Evolutionary conservation across 2,329 filamentous ascomycete genomes (phyloP).

Genomic region (Penicillium crustosum): DNA sequence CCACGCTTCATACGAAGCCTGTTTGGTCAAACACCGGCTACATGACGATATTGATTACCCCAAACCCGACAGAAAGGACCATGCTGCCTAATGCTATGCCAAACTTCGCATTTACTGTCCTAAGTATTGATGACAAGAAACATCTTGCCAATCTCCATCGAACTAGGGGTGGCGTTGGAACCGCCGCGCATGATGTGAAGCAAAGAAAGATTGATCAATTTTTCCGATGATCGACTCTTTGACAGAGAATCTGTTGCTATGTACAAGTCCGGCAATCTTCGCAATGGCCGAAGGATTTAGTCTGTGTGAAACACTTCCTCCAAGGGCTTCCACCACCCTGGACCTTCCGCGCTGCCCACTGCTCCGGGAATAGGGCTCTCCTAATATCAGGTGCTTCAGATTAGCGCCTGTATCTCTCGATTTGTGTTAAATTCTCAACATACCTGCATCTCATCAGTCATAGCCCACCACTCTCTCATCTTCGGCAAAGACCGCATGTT

Average conservation of each 20-base stretch:
- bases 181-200: conserved; percentile 68
- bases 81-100: background rate
- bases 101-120: conserved; percentile 43
- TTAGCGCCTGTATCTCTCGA: conserved; percentile 5
- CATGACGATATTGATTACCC: conserved; percentile 48
- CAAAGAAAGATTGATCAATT: conserved; percentile 77
- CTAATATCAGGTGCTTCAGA: conserved; percentile 9
- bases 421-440: background rate
- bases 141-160: conserved; percentile 75
- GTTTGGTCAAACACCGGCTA: conserved; percentile 67
- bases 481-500: conserved; percentile 70
- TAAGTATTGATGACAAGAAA: conserved; percentile 65
- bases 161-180: conserved; percentile 80
- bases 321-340: conserved; percentile 39
- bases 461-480: conserved; percentile 75
- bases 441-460: conserved; percentile 75
- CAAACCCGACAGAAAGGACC: background rate
- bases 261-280: background rate
- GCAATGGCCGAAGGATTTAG: conserved; percentile 4
- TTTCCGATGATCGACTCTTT: conserved; percentile 48
- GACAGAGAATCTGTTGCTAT: conserved; percentile 1
- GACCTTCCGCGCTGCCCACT: conserved; percentile 35
- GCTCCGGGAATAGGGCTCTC: conserved; percentile 36
- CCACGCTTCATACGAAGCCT: conserved; percentile 51
- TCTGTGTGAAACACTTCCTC: conserved; percentile 39